Conservation (phyloP, 257 asterid genomes). For the Solanum virginianum region DNA sequence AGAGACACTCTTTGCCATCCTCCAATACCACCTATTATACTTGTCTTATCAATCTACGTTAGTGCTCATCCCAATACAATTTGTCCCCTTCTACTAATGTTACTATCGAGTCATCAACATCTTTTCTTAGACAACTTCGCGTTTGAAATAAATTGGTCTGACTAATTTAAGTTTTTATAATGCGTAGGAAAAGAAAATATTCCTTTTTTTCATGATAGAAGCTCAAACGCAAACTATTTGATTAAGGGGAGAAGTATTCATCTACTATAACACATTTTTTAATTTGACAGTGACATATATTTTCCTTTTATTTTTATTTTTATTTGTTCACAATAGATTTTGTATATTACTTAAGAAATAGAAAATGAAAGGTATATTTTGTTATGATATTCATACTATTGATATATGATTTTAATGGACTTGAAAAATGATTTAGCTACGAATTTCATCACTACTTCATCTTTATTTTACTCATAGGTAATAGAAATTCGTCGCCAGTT, state of each 20-base stretch:
- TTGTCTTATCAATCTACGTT: background rate
- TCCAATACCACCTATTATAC: background rate
- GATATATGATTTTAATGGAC: too few species aligned
- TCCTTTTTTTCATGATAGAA: background rate
- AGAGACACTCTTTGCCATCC: background rate
- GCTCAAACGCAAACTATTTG: background rate
- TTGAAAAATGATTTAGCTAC: too few species aligned
- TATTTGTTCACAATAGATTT: too few species aligned
- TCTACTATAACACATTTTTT: background rate
- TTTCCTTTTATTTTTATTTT: background rate
- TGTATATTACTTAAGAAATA: too few species aligned
- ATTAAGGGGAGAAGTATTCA: background rate
- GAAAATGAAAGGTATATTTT: too few species aligned
- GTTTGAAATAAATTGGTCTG: fast-evolving
- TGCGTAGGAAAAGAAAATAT: fast-evolving
- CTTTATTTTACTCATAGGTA: too few species aligned
- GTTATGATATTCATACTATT: too few species aligned
- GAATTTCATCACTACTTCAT: too few species aligned
- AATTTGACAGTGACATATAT: background rate
- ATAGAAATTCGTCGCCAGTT: too few species aligned
- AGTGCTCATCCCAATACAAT: background rate
- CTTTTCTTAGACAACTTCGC: background rate
- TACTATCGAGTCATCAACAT: background rate
- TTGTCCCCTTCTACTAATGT: background rate
- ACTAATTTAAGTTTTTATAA: background rate